phyloP scores from a whole-genome alignment of 768 basidiomycete genomes.

The Calocybe cyanea region DNA sequence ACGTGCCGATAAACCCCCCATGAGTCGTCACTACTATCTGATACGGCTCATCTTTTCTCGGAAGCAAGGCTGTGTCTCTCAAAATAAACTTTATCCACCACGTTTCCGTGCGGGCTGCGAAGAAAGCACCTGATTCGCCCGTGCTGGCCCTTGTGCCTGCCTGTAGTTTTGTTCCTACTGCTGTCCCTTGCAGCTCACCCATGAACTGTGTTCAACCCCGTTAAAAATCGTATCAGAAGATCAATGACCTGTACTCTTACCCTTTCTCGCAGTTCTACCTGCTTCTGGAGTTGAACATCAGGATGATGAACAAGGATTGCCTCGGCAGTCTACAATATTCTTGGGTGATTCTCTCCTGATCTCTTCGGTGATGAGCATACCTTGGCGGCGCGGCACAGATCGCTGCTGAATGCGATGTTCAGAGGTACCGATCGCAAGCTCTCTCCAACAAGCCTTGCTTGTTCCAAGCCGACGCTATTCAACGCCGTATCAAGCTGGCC shows the following conservation, averaged over 20 bases:
- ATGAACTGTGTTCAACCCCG: conserved; percentile 14
- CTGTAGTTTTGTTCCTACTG: conserved; percentile 10
- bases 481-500: conserved; percentile 70
- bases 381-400: conserved; percentile 63
- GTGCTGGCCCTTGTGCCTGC: conserved; percentile 23
- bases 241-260: conserved; percentile 31
- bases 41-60: conserved; percentile 22
- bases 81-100: conserved; percentile 62
- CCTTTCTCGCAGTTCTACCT: conserved; percentile 58
- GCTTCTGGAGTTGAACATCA: conserved; percentile 36
- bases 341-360: not conserved
- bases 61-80: conserved; percentile 19
- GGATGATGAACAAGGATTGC: conserved; percentile 55
- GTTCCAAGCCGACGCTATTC: conserved; percentile 57
- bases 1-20: conserved; percentile 55
- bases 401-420: conserved; percentile 62
- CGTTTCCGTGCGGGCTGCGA: conserved; percentile 43
- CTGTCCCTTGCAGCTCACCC: conserved; percentile 48
- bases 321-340: conserved; percentile 57
- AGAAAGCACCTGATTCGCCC: conserved; percentile 35
- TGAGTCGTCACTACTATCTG: conserved; percentile 63
- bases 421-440: conserved; percentile 54
- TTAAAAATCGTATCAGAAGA: not conserved
- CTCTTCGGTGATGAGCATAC: conserved; percentile 33
- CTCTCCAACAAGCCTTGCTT: conserved; percentile 54